Evolutionary conservation across 2,329 filamentous ascomycete species (phyloP).

Genomic region (Penicillium sp.): DNA sequence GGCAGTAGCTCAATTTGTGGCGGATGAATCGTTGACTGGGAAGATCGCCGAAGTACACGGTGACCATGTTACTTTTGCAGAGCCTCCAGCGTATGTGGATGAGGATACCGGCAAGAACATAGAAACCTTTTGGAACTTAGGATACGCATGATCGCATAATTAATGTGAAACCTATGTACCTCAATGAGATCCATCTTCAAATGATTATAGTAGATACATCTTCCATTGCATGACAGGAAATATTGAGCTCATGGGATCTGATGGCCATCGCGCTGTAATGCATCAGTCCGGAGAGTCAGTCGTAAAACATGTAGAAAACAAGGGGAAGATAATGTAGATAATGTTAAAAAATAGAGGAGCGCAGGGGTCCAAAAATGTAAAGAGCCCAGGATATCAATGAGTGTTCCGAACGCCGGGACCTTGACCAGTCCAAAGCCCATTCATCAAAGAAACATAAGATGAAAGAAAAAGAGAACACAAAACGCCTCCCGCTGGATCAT

Average conservation of each 20-base stretch:
- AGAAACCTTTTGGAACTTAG: slow-evolving; percentile 56
- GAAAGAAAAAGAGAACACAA: not conserved
- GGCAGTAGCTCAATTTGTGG: slow-evolving; percentile 53
- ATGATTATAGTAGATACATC: not conserved
- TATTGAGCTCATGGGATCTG: not conserved
- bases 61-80: slow-evolving; percentile 55
- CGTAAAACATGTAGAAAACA: not conserved
- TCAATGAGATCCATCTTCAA: not conserved
- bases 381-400: slow-evolving; percentile 9
- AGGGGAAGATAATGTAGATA: not conserved
- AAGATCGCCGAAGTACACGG: slow-evolving; percentile 60
- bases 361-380: not conserved
- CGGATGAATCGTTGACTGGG: slow-evolving; percentile 51
- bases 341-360: not conserved
- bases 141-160: slow-evolving; percentile 49
- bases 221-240: not conserved
- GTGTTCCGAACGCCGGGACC: slow-evolving; percentile 4
- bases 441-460: not conserved
- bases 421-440: not conserved
- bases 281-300: not conserved
- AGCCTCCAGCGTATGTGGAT: slow-evolving; percentile 55
- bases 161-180: not conserved
- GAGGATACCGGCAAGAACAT: slow-evolving; percentile 57
- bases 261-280: not conserved
- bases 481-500: not conserved